Percentiles rank a stretch among this genome's conserved stretches.
phyloP scores from a whole-genome alignment of 1,284 basidiomycete genomes.

The Mycena citricolor region DNA sequence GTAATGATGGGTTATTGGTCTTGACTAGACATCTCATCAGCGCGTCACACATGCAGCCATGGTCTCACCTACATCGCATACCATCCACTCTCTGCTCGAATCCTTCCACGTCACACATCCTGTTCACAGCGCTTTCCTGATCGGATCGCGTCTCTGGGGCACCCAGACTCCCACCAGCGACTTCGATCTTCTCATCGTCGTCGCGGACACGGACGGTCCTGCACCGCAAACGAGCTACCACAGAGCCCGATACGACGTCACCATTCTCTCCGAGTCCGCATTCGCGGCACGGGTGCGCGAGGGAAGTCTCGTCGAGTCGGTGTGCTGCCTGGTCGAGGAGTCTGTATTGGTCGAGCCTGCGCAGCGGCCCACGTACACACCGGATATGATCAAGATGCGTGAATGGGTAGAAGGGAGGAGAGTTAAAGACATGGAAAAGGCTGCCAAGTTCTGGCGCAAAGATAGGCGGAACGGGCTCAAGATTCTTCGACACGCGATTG shows the following conservation, averaged over 20 bases:
- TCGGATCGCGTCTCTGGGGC: constrained; percentile 26
- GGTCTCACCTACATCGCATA: background rate
- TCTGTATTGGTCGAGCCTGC: constrained; percentile 16
- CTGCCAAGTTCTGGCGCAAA: constrained; percentile 26
- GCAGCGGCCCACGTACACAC: background rate
- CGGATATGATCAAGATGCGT: too few relatives aligned
- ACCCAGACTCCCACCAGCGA: constrained; percentile 24
- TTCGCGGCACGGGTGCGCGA: constrained; percentile 19
- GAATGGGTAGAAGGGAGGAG: constrained; percentile 18
- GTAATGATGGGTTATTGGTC: too few relatives aligned
- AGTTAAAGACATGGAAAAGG: constrained; percentile 23
- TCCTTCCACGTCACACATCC: constrained; percentile 10
- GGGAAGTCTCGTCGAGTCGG: constrained; percentile 25
- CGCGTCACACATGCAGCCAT: too few relatives aligned
- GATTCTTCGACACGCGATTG: constrained; percentile 24
- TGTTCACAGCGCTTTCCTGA: constrained; percentile 19
- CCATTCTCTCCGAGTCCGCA: constrained; percentile 21
- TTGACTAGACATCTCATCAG: too few relatives aligned
- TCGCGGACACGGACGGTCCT: too few relatives aligned
- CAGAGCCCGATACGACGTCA: constrained; percentile 25
- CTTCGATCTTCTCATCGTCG: constrained; percentile 25
- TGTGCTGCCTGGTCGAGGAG: constrained; percentile 27
- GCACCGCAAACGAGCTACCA: constrained; percentile 26
- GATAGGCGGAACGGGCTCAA: constrained; percentile 24
- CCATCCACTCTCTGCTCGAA: too few relatives aligned